Evolutionary conservation across 345 rosid species (phyloP), one percentile per base, ranked within the genome.

Genomic region (Boechera retrofracta): DNA sequence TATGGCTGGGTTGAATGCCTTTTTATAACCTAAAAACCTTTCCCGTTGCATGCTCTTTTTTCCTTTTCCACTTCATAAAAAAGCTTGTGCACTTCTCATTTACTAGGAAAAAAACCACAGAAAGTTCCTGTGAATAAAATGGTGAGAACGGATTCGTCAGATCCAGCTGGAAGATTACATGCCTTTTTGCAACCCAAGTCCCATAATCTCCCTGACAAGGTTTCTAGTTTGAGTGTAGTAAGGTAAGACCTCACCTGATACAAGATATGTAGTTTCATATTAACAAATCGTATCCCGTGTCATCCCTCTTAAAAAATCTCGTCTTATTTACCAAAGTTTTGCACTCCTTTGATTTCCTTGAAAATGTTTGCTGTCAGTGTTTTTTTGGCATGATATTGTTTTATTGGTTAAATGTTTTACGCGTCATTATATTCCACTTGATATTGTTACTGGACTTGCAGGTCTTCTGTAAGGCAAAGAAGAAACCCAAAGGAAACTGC

Each of bases 121-220:
- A 95, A 86, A 83, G 81, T 88, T 69, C 98, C 92, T 16, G 92
- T 89, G 73, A 59, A 87, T 78, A 92, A 88, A 83, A 88, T 88
- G 89, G 97, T 95, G 51, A 88, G 99, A 85, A 91, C 91, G 24
- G 98, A 95, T 84, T 87, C 89, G 69, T 83, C 82, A 35, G 90
- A 88, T 76, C 99, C 98, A 73, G 94, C 96, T 21, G 99, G 99
- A 84, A 86, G 97, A 84, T 73, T 95, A 87, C 91, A 89, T 81
- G 91, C 96, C 59, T 95, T 84, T 73, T 74, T 90, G 81, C 86
- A 78, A 71, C 78, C 83, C 64, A 89, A 83, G 74, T 81, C 94
- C 65, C 71, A 48, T 36, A 78, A 73, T n/a, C 71, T 75, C 33
- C 65, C 67, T 79, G 92, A 78, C 71, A 81, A 32, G 55, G 78